These are phyloP conservation scores for Teratosphaeria gauchensis DNA, from an alignment of 2,329 filamentous ascomycete species.

Conservation along the genomic window DNA sequence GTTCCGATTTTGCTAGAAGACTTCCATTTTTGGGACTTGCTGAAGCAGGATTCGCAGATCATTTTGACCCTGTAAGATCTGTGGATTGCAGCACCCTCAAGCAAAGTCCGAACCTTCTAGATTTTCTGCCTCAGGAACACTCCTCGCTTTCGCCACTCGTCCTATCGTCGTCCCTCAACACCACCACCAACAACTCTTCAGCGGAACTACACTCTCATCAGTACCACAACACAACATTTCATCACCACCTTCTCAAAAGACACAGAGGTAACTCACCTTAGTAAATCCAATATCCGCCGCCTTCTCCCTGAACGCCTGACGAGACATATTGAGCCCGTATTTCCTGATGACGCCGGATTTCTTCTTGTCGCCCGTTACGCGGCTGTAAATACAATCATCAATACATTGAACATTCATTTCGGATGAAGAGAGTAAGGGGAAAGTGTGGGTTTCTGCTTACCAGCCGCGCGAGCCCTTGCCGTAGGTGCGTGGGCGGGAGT, in stretches of 20 bases:
- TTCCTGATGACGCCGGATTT: slow-evolving; percentile 18
- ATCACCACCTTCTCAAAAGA: neutral
- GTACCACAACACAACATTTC: too few species aligned
- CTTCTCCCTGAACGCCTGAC: slow-evolving; percentile 21
- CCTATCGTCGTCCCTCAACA: neutral
- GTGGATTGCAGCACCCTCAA: too few species aligned
- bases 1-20: too few species aligned
- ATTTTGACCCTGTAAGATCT: too few species aligned
- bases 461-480: slow-evolving; percentile 19
- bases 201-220: neutral
- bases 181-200: neutral
- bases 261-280: slow-evolving; percentile 7
- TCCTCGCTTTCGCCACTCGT: too few species aligned
- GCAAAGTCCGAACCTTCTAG: too few species aligned
- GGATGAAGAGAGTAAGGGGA: neutral
- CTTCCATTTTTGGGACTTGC: too few species aligned
- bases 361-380: slow-evolving; percentile 20
- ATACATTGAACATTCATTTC: neutral
- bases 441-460: slow-evolving; percentile 4
- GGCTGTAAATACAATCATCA: slow-evolving; percentile 11
- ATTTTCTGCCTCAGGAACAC: too few species aligned
- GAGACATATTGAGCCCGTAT: slow-evolving; percentile 20
- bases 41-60: too few species aligned
- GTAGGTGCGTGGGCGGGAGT: slow-evolving; percentile 18
- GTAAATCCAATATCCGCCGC: slow-evolving; percentile 19